These are phyloP conservation scores for Butyriboletus loyo DNA, from an alignment of 768 basidiomycete species.

Conservation along the genomic window DNA sequence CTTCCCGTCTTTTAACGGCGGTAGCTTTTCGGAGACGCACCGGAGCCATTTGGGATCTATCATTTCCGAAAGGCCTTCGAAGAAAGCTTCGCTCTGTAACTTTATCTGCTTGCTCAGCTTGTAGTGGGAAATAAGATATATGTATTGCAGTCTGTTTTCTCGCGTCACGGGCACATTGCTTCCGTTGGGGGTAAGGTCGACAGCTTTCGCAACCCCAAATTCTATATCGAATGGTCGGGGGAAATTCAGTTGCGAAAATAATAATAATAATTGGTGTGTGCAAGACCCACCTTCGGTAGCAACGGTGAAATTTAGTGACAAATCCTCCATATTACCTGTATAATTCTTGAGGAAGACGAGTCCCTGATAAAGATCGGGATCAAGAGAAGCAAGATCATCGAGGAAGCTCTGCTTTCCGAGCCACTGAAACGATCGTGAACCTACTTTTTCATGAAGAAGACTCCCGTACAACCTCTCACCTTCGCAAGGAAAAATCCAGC, in stretches of 20 bases:
- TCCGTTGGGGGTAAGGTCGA: slow-evolving; percentile 81
- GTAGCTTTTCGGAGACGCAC: slow-evolving; percentile 31
- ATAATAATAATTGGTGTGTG: not conserved
- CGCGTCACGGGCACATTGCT: slow-evolving; percentile 80
- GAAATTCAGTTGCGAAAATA: not conserved
- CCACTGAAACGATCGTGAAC: slow-evolving; percentile 54
- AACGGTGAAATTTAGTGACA: slow-evolving; percentile 87
- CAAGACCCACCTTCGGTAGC: slow-evolving; percentile 68
- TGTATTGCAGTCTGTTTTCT: slow-evolving; percentile 88
- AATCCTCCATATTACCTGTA: slow-evolving; percentile 78
- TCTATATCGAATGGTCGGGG: slow-evolving; percentile 43
- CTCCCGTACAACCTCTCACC: slow-evolving; percentile 36
- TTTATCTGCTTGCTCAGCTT: slow-evolving; percentile 87
- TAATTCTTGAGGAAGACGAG: slow-evolving; percentile 93
- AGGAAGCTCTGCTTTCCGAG: slow-evolving; percentile 88
- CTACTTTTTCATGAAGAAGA: not conserved
- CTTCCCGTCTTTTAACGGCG: not conserved
- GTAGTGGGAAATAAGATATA: slow-evolving; percentile 85
- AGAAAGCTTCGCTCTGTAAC: slow-evolving; percentile 80
- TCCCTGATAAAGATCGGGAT: slow-evolving; percentile 89
- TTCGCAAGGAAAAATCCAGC: slow-evolving; percentile 94
- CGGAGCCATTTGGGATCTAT: slow-evolving; percentile 88
- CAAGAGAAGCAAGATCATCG: slow-evolving; percentile 89
- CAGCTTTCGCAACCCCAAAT: slow-evolving; percentile 70
- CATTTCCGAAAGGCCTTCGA: slow-evolving; percentile 89